These are phyloP conservation scores for Candida quercuum DNA, from an alignment of 805 yeast genomes.

Conservation along the genomic window DNA sequence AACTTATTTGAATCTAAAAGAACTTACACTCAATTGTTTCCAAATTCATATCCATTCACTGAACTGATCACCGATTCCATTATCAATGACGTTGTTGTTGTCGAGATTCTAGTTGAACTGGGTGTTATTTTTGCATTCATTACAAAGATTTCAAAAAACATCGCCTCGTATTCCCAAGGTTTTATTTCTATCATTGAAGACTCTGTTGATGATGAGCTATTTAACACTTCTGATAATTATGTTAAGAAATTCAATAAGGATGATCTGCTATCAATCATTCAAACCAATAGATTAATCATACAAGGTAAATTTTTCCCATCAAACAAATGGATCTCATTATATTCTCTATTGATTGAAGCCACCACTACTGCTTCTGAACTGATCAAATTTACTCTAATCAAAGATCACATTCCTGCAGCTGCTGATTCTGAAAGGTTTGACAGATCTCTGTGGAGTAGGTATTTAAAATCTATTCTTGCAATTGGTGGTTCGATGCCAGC, in stretches of 20 bases:
- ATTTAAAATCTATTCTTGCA: constrained; percentile 49
- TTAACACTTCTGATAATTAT: constrained; percentile 37
- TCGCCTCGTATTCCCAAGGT: constrained; percentile 38
- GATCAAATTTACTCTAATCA: constrained; percentile 43
- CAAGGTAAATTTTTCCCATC: constrained; percentile 59
- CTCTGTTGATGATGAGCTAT: constrained; percentile 31
- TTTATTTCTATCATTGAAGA: constrained; percentile 33
- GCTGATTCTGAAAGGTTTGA: constrained; percentile 47
- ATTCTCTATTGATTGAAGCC: constrained; percentile 52
- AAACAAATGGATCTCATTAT: constrained; percentile 68
- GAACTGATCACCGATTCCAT: constrained; percentile 67
- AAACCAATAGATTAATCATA: constrained; percentile 45
- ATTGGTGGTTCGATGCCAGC: constrained; percentile 65
- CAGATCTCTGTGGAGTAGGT: constrained; percentile 63
- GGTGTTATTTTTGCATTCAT: constrained; percentile 54
- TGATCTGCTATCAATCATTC: constrained; percentile 37
- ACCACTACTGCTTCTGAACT: constrained; percentile 49
- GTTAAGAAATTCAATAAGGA: constrained; percentile 35
- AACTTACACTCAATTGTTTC: constrained; percentile 66
- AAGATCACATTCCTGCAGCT: constrained; percentile 46
- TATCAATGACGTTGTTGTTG: constrained; percentile 61
- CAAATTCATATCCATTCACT: constrained; percentile 57
- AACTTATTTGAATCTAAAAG: constrained; percentile 50
- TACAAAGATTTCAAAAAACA: constrained; percentile 41
- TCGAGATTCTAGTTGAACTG: constrained; percentile 68